Conservation (phyloP, 2,329 filamentous ascomycete genomes). For the Cercospora nicotianae region DNA sequence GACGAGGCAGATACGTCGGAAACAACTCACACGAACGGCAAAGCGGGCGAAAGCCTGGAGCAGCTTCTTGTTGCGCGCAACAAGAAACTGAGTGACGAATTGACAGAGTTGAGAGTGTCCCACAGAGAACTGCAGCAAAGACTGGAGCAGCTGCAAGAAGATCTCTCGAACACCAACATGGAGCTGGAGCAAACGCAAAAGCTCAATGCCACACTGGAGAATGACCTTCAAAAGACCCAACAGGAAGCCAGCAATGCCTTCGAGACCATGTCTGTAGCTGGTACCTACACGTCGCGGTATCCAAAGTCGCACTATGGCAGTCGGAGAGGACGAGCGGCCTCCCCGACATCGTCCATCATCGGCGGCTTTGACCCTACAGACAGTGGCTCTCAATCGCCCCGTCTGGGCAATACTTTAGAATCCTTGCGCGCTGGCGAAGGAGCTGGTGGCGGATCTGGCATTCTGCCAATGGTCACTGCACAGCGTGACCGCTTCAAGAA, state of each 20-base stretch:
- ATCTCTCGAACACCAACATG: constrained; percentile 76
- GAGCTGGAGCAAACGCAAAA: constrained; percentile 83
- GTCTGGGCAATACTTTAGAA: constrained; percentile 49
- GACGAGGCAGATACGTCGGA: constrained; percentile 65
- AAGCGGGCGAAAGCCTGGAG: constrained; percentile 74
- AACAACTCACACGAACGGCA: constrained; percentile 55
- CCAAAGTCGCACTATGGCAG: constrained; percentile 61
- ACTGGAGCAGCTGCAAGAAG: constrained; percentile 77
- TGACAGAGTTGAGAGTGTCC: constrained; percentile 88
- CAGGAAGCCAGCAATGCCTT: constrained; percentile 80
- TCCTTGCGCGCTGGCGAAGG: constrained; percentile 64
- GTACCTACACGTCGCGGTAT: constrained; percentile 81
- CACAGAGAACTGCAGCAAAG: constrained; percentile 86
- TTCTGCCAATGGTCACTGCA: constrained; percentile 96
- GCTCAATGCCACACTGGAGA: constrained; percentile 85
- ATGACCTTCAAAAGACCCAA: constrained; percentile 85
- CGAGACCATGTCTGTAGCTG: constrained; percentile 87
- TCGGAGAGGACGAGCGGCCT: constrained; percentile 69
- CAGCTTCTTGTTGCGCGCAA: constrained; percentile 89
- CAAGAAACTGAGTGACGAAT: constrained; percentile 92
- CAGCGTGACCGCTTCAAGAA: constrained; percentile 98
- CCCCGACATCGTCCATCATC: constrained; percentile 96
- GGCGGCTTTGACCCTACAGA: constrained; percentile 81
- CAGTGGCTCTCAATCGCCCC: constrained; percentile 41
- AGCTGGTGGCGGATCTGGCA: constrained; percentile 70